phyloP scores from a whole-genome alignment of 2,329 filamentous ascomycete species.

The Decorospora gaudefroyi region DNA sequence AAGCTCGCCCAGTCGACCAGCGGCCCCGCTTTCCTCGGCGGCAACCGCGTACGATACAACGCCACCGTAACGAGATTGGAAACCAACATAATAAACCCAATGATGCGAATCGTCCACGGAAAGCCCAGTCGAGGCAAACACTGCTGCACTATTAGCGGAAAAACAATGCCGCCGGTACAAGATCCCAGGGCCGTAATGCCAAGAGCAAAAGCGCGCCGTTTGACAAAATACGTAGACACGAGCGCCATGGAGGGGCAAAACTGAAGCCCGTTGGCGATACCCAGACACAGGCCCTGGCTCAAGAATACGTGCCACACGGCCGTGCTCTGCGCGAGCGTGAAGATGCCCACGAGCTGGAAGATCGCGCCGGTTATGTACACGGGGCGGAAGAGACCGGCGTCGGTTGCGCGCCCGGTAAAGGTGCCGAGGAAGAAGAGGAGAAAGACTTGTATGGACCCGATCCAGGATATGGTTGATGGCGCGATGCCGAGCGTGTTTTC shows the following conservation, averaged over 20 bases:
- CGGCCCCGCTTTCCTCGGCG: conserved; percentile 50
- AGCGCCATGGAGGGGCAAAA: conserved; percentile 62
- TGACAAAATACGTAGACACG: conserved; percentile 50
- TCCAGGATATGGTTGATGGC: conserved; percentile 42
- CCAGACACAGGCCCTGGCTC: conserved; percentile 61
- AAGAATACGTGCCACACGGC: conserved; percentile 43
- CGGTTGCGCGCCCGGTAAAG: conserved; percentile 38
- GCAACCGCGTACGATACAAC: conserved; percentile 46
- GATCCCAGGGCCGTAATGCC: conserved; percentile 37
- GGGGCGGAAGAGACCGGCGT: conserved; percentile 38
- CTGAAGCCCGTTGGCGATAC: conserved; percentile 57
- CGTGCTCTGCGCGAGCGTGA: conserved; percentile 37
- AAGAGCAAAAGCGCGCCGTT: conserved; percentile 36
- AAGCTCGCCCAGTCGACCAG: conserved; percentile 51
- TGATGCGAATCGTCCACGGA: conserved; percentile 64
- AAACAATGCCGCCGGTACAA: conserved; percentile 39
- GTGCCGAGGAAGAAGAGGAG: conserved; percentile 40
- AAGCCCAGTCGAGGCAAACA: conserved; percentile 52
- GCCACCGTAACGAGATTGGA: conserved; percentile 40
- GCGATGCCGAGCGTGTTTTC: conserved; percentile 46
- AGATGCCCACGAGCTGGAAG: conserved; percentile 44
- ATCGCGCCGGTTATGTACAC: conserved; percentile 34
- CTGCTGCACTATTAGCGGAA: conserved; percentile 41
- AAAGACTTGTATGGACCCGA: conserved; percentile 41
- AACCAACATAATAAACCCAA: conserved; percentile 63